These are phyloP conservation scores for Cinchona pubescens DNA, from an alignment of 257 asterid species.

Conservation along the genomic window DNA sequence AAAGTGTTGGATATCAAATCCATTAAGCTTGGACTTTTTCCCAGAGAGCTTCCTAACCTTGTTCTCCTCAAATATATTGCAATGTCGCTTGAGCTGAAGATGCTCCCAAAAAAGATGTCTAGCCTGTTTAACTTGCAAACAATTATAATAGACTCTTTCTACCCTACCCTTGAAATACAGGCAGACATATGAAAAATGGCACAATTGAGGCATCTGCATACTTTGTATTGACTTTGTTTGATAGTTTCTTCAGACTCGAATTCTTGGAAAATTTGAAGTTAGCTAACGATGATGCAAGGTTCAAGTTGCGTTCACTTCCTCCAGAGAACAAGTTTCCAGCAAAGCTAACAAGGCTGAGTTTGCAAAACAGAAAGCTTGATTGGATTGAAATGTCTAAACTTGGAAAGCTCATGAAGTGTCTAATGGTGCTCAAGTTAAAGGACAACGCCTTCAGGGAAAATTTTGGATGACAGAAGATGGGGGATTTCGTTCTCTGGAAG, in stretches of 20 bases:
- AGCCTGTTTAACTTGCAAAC: slow-evolving; percentile 40
- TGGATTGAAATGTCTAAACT: slow-evolving; percentile 39
- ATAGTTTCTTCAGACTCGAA: slow-evolving; percentile 6
- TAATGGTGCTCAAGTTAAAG: slow-evolving; percentile 46
- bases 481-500: slow-evolving; percentile 24
- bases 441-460: slow-evolving; percentile 37
- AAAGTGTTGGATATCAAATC: neutral
- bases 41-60: neutral
- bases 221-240: neutral
- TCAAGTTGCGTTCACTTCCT: slow-evolving; percentile 3
- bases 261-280: slow-evolving; percentile 42
- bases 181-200: slow-evolving; percentile 1
- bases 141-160: slow-evolving; percentile 5
- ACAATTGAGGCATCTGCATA: slow-evolving; percentile 12
- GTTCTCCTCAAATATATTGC: slow-evolving; percentile 24
- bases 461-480: slow-evolving; percentile 21
- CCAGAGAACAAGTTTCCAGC: slow-evolving; percentile 38
- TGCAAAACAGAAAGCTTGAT: slow-evolving; percentile 24
- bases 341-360: slow-evolving; percentile 29
- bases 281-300: neutral
- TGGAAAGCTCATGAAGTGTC: slow-evolving; percentile 26
- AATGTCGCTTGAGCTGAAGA: slow-evolving; percentile 5
- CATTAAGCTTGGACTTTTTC: neutral
- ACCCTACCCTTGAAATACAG: slow-evolving; percentile 2
- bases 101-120: slow-evolving; percentile 31